A percentile compares a stretch with the other conserved stretches of the same genome.
phyloP scores from a whole-genome alignment of 768 basidiomycete genomes.

The Boletus rex-veris region DNA sequence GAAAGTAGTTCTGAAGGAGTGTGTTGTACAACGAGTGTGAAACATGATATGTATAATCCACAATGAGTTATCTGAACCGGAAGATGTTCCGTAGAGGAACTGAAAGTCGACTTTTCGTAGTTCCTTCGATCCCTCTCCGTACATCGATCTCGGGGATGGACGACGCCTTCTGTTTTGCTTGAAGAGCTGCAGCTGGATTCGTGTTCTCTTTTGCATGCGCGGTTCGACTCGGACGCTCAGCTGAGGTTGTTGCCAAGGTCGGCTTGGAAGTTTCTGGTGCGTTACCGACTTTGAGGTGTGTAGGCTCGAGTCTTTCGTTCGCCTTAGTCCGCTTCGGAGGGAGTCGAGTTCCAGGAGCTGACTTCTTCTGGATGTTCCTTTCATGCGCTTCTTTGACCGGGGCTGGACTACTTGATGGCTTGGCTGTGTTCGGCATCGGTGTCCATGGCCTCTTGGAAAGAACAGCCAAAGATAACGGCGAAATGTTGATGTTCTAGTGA shows the following conservation, averaged over 20 bases:
- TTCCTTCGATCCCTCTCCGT: constrained; percentile 25
- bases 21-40: constrained; percentile 8
- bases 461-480: constrained; percentile 2
- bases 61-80: constrained; percentile 22
- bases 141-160: constrained; percentile 14
- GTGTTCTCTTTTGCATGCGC: constrained; percentile 16
- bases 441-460: constrained; percentile 11
- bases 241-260: not conserved
- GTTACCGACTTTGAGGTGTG: not conserved
- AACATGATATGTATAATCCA: not conserved
- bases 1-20: constrained; percentile 5
- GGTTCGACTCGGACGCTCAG: constrained; percentile 18
- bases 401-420: not conserved
- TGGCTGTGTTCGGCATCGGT: constrained; percentile 3
- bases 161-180: constrained; percentile 14
- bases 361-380: constrained; percentile 11
- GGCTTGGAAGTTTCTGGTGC: constrained; percentile 5
- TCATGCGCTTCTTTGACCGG: not conserved
- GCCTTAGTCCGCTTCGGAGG: constrained; percentile 14
- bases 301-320: constrained; percentile 3
- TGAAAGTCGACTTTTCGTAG: constrained; percentile 25
- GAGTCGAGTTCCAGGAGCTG: constrained; percentile 9
- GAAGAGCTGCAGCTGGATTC: not conserved
- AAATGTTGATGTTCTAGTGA: constrained; percentile 4
- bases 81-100: constrained; percentile 32